A percentile compares a stretch with the other conserved stretches of the same genome.
These are phyloP conservation scores for Berkeleyomyces basicola DNA, from an alignment of 2,329 filamentous ascomycete genomes.

Conservation along the genomic window DNA sequence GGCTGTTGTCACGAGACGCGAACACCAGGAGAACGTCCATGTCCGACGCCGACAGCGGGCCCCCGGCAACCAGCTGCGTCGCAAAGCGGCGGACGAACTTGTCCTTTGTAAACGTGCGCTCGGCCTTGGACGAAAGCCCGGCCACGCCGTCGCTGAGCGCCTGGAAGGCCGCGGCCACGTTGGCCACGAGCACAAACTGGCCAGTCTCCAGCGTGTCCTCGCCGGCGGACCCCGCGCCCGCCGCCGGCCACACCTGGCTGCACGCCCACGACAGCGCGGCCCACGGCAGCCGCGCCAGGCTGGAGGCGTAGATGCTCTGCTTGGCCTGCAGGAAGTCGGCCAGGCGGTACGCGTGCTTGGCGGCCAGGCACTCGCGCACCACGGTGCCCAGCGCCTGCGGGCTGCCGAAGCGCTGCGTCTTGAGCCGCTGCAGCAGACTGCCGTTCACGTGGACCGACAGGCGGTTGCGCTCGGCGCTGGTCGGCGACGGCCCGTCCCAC, in stretches of 20 bases:
- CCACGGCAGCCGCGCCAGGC: slow-evolving; percentile 53
- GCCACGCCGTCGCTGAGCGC: slow-evolving; percentile 31
- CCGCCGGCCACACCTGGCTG: slow-evolving; percentile 47
- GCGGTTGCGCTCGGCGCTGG: slow-evolving; percentile 27
- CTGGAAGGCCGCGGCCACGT: slow-evolving; percentile 42
- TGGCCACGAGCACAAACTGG: slow-evolving; percentile 48
- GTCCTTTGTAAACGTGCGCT: slow-evolving; percentile 49
- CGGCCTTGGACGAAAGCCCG: slow-evolving; percentile 34
- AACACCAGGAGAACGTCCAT: slow-evolving; percentile 54
- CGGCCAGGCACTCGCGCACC: slow-evolving; percentile 54
- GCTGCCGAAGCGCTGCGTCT: slow-evolving; percentile 61
- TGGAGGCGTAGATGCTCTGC: slow-evolving; percentile 54
- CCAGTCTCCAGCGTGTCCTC: slow-evolving; percentile 42
- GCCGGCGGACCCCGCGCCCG: slow-evolving; percentile 26
- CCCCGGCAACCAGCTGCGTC: slow-evolving; percentile 30
- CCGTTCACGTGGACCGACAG: slow-evolving; percentile 41
- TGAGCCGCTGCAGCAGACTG: slow-evolving; percentile 51
- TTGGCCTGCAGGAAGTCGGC: slow-evolving; percentile 47
- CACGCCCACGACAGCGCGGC: slow-evolving; percentile 60
- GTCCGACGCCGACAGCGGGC: slow-evolving; percentile 43
- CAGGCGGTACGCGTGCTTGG: slow-evolving; percentile 52
- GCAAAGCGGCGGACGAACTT: slow-evolving; percentile 46
- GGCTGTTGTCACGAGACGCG: slow-evolving; percentile 47
- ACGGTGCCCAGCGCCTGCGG: slow-evolving; percentile 69
- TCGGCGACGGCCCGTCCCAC: slow-evolving; percentile 38